These are phyloP conservation scores for Termitomyces sp. DNA, from an alignment of 768 basidiomycete species.

Conservation along the genomic window DNA sequence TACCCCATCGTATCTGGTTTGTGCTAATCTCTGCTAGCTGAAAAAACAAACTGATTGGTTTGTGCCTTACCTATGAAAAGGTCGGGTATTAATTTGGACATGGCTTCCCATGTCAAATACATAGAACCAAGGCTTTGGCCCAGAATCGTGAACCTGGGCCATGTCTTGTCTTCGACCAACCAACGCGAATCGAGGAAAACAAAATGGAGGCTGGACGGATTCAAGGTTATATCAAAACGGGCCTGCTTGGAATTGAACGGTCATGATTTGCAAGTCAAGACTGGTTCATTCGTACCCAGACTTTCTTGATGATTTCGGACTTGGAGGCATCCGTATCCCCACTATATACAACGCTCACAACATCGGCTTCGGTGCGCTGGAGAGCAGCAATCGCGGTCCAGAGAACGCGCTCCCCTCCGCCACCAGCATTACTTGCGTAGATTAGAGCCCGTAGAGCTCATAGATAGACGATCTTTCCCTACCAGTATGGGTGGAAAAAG, in stretches of 20 bases:
- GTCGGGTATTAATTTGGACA: conserved; percentile 77
- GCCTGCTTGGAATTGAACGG: conserved; percentile 34
- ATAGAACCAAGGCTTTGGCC: conserved; percentile 91
- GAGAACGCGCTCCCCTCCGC: conserved; percentile 88
- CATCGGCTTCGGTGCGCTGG: conserved; percentile 36
- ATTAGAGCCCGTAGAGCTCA: conserved; percentile 21
- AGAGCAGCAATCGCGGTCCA: neutral
- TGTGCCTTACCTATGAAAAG: conserved; percentile 73
- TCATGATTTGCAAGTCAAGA: neutral
- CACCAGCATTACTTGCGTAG: conserved; percentile 77
- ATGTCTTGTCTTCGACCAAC: conserved; percentile 75
- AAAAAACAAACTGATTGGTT: neutral
- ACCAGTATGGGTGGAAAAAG: conserved; percentile 98
- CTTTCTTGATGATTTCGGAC: conserved; percentile 73
- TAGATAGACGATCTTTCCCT: conserved; percentile 18
- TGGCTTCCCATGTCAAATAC: conserved; percentile 76
- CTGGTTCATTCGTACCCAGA: conserved; percentile 44
- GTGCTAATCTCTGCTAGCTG: conserved; percentile 5
- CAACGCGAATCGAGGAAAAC: conserved; percentile 69
- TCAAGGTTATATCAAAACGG: conserved; percentile 74
- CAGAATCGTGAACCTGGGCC: conserved; percentile 87
- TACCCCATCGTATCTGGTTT: conserved; percentile 93
- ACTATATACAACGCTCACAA: conserved; percentile 80
- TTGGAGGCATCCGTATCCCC: conserved; percentile 83
- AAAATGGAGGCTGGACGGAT: conserved; percentile 65